Evolutionary conservation across 1,284 basidiomycete genomes (phyloP).

Genomic region (Sporisorium graminicola): DNA sequence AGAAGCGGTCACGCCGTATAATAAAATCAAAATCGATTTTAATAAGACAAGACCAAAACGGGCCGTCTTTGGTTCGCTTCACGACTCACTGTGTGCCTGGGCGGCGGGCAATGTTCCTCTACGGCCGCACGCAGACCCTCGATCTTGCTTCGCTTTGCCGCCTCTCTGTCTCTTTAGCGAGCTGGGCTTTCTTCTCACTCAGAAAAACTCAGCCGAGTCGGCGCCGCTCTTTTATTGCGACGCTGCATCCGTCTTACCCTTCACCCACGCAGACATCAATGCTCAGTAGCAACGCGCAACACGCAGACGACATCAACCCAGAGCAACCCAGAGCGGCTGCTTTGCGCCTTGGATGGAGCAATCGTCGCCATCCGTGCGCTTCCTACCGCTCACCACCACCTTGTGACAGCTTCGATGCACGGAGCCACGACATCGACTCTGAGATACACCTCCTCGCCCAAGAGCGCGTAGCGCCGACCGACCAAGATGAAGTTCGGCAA

Average conservation of each 20-base stretch:
- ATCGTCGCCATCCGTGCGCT: not conserved
- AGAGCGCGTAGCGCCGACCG: conserved; percentile 17
- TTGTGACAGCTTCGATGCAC: not conserved
- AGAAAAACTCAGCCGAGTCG: not conserved
- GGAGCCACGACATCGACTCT: not conserved
- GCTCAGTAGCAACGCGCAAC: not conserved
- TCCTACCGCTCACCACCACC: too few species aligned
- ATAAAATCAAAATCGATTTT: too few species aligned
- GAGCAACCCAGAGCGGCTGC: not conserved
- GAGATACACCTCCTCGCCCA: not conserved
- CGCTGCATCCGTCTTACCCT: not conserved
- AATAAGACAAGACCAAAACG: too few species aligned
- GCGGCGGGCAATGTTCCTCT: too few species aligned
- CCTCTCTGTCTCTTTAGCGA: not conserved
- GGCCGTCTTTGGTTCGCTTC: too few species aligned
- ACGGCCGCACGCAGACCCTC: too few species aligned
- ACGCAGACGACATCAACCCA: not conserved
- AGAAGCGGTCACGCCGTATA: not conserved
- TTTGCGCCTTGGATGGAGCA: not conserved
- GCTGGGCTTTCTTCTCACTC: not conserved
- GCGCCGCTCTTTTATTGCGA: not conserved
- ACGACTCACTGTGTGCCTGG: too few species aligned
- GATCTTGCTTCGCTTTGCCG: too few species aligned
- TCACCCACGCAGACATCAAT: not conserved
- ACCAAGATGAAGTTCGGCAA: conserved; percentile 83